Percentiles rank a stretch among this genome's conserved stretches.
Evolutionary conservation across 352 stramenopile species (phyloP).

Genomic region (Phytophthora nicotianae): DNA sequence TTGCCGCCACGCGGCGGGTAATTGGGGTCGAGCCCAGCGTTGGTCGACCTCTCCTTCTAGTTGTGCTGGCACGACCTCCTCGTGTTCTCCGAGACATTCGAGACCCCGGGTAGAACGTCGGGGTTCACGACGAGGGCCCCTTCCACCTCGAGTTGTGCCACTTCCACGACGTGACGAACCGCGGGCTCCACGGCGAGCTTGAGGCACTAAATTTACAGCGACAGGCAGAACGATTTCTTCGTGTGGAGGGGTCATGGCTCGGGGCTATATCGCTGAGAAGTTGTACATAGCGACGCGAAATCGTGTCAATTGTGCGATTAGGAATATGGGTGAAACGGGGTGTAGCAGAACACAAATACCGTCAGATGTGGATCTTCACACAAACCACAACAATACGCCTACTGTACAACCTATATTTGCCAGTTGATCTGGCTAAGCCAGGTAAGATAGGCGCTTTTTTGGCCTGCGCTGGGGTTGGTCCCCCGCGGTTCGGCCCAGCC

Average conservation of each 20-base stretch:
- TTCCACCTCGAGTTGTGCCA: neutral
- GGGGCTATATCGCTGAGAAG: neutral
- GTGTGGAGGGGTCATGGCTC: too few species aligned
- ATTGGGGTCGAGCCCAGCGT: neutral
- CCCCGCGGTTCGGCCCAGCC: too few species aligned
- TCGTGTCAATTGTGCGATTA: neutral
- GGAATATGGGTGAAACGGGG: too few species aligned
- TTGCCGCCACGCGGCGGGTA: neutral
- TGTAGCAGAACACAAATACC: too few species aligned
- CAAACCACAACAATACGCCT: too few species aligned
- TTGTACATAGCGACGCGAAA: neutral
- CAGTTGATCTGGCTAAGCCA: too few species aligned
- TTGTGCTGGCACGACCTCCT: neutral
- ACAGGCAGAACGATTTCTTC: neutral
- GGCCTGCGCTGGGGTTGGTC: too few species aligned
- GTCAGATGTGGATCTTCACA: too few species aligned
- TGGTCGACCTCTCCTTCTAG: neutral
- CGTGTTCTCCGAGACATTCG: neutral
- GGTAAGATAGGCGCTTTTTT: too few species aligned
- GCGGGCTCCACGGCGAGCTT: neutral
- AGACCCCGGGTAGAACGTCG: neutral
- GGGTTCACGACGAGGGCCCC: neutral
- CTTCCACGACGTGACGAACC: neutral
- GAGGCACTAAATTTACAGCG: neutral
- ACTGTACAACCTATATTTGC: too few species aligned